Evolutionary conservation across 129 eudicot species (phyloP).

Genomic region (Deinandra increscens): DNA sequence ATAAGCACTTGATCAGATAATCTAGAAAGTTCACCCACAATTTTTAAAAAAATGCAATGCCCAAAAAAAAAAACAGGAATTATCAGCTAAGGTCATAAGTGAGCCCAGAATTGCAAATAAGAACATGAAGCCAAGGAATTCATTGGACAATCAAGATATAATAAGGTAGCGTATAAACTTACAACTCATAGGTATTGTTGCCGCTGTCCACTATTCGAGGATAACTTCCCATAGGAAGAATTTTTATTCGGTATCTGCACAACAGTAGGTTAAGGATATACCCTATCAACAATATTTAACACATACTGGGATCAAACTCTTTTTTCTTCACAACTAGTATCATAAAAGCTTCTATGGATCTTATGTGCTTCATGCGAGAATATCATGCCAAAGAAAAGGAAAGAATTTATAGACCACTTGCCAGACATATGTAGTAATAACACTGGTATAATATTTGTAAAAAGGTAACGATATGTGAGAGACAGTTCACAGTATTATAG

Average conservation of each 20-base stretch:
- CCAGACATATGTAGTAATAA: background rate
- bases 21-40: background rate
- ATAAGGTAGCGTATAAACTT: slow-evolving; percentile 36
- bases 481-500: background rate
- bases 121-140: slow-evolving; percentile 1
- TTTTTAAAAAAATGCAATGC: background rate
- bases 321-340: background rate
- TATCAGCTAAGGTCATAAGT: background rate
- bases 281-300: slow-evolving; percentile 9
- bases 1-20: slow-evolving; percentile 1
- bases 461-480: background rate
- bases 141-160: background rate
- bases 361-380: background rate
- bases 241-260: slow-evolving; percentile 81
- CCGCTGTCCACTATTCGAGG: slow-evolving; percentile 89
- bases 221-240: slow-evolving; percentile 95
- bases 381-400: background rate
- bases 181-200: slow-evolving; percentile 92
- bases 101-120: background rate
- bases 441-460: background rate
- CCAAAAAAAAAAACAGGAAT: background rate
- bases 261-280: slow-evolving; percentile 35
- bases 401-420: background rate
- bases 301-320: background rate
- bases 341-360: background rate